These are phyloP conservation scores for Domatiomyces globalis DNA, from an alignment of 2,329 filamentous ascomycete species.

Conservation along the genomic window DNA sequence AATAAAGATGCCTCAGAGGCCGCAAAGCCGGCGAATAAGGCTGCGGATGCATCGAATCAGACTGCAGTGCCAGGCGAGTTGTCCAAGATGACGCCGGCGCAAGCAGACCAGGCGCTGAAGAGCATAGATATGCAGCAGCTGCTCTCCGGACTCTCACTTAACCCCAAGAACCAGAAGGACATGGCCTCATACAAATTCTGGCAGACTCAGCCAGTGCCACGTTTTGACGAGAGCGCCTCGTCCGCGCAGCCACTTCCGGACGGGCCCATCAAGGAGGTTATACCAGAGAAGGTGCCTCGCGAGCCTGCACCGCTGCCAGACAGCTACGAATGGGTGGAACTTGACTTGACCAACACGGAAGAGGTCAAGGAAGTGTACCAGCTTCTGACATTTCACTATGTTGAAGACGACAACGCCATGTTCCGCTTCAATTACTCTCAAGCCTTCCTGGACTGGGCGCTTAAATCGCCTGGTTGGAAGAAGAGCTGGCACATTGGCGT, in stretches of 20 bases:
- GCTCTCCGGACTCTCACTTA: slow-evolving; percentile 46
- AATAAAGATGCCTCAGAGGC: slow-evolving; percentile 5
- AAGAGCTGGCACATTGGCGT: slow-evolving; percentile 93
- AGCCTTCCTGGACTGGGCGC: slow-evolving; percentile 81
- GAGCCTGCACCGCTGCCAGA: slow-evolving; percentile 60
- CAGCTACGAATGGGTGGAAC: slow-evolving; percentile 86
- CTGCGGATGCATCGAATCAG: slow-evolving; percentile 11
- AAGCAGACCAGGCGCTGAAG: slow-evolving; percentile 36
- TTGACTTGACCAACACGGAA: slow-evolving; percentile 65
- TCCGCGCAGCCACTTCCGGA: slow-evolving; percentile 48
- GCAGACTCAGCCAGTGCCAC: slow-evolving; percentile 89
- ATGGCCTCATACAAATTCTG: slow-evolving; percentile 98
- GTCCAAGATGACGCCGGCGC: slow-evolving; percentile 54
- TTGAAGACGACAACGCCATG: slow-evolving; percentile 92
- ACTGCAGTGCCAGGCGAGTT: slow-evolving; percentile 40
- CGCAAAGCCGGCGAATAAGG: slow-evolving; percentile 1
- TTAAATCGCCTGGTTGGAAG: slow-evolving; percentile 88
- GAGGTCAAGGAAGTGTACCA: slow-evolving; percentile 85
- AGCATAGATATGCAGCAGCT: slow-evolving; percentile 35
- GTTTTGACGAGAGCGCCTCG: slow-evolving; percentile 50
- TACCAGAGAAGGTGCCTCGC: slow-evolving; percentile 63
- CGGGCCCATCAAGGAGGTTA: slow-evolving; percentile 70
- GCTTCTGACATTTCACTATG: slow-evolving; percentile 82
- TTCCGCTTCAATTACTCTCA: slow-evolving; percentile 94
- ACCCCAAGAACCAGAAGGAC: slow-evolving; percentile 82